phyloP scores from a whole-genome alignment of 2,329 filamentous ascomycete species.

The Didymella arachidicola region DNA sequence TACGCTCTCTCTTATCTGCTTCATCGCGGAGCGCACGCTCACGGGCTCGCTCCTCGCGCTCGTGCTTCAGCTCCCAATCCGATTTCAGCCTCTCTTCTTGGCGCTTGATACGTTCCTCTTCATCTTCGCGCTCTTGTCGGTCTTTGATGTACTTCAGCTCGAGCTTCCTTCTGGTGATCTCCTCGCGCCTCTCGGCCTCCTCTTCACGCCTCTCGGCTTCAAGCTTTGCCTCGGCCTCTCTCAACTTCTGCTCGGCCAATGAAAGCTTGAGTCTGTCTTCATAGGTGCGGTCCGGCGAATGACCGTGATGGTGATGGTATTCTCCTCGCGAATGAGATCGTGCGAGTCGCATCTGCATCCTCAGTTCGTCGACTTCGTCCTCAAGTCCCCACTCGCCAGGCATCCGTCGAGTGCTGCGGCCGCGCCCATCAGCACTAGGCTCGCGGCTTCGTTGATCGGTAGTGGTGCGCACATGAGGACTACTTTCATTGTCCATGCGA shows the following conservation, averaged over 20 bases:
- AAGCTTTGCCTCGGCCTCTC: constrained; percentile 46
- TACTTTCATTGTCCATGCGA: constrained; percentile 49
- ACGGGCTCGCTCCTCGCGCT: constrained; percentile 43
- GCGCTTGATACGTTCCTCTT: constrained; percentile 26
- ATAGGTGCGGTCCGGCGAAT: constrained; percentile 30
- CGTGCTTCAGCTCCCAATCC: constrained; percentile 35
- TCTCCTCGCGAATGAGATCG: constrained; percentile 40
- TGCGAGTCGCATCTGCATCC: constrained; percentile 32
- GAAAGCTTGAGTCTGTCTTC: constrained; percentile 46
- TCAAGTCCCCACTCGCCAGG: constrained; percentile 47
- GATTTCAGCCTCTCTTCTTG: constrained; percentile 14
- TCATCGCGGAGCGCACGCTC: constrained; percentile 50
- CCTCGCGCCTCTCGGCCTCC: constrained; percentile 48
- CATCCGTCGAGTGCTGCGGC: constrained; percentile 40
- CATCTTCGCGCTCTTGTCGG: constrained; percentile 39
- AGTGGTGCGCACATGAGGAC: constrained; percentile 39
- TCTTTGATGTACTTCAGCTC: constrained; percentile 50
- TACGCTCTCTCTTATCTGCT: constrained; percentile 50
- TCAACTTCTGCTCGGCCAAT: constrained; percentile 46
- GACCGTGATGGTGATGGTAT: constrained; percentile 32
- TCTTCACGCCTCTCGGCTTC: constrained; percentile 45
- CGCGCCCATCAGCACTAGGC: constrained; percentile 41
- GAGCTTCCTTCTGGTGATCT: constrained; percentile 44
- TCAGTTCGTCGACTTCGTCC: constrained; percentile 47
- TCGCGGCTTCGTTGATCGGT: constrained; percentile 41